These are phyloP conservation scores for Arctostaphylos glauca DNA, from an alignment of 148 eudicot genomes.

Conservation along the genomic window DNA sequence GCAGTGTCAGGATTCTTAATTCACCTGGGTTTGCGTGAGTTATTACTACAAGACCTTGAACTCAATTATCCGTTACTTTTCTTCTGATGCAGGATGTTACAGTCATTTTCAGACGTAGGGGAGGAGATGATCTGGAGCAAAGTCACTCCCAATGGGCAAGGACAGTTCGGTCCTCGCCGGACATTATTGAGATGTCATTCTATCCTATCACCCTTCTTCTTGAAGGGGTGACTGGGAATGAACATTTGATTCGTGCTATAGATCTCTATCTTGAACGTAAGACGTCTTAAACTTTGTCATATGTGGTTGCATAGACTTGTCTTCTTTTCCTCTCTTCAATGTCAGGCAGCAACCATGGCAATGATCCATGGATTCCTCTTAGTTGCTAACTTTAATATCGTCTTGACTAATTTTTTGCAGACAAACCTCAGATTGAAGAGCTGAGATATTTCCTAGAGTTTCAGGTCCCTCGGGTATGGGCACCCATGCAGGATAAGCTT, in stretches of 20 bases:
- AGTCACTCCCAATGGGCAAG: constrained; percentile 75
- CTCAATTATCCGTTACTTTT: constrained; percentile 8
- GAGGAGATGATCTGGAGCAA: constrained; percentile 95
- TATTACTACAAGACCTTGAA: neutral
- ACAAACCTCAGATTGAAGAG: constrained; percentile 94
- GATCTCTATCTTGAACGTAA: constrained; percentile 82
- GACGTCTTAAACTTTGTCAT: constrained; percentile 18
- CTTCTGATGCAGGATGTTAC: constrained; percentile 83
- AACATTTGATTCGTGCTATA: constrained; percentile 72
- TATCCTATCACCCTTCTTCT: constrained; percentile 65
- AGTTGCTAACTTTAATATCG: constrained; percentile 1
- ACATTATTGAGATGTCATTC: constrained; percentile 83
- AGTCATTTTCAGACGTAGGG: constrained; percentile 92
- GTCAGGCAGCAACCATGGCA: neutral
- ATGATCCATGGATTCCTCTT: neutral
- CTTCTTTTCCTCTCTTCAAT: neutral
- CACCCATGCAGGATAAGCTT: constrained; percentile 67
- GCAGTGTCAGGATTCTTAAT: neutral
- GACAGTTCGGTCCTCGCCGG: constrained; percentile 77
- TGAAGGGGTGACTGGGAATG: constrained; percentile 63
- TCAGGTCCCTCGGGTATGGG: constrained; percentile 83
- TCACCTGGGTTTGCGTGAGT: neutral
- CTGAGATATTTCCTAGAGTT: constrained; percentile 86
- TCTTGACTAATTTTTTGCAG: constrained; percentile 40
- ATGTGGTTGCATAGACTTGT: neutral